Base-by-base conservation (phyloP, 129 eudicot species). In the Ambrosia artemisiifolia region DNA sequence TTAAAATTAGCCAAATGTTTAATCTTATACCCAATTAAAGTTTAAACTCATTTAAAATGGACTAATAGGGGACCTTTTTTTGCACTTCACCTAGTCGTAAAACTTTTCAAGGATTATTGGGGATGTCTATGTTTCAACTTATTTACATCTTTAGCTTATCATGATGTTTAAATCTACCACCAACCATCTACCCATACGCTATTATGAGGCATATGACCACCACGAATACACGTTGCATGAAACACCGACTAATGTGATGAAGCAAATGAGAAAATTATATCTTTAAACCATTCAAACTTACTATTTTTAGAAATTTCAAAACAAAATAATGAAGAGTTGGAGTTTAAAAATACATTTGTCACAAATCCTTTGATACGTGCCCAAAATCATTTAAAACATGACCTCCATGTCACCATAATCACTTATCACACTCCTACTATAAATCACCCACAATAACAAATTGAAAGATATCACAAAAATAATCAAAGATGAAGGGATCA, bases 401-500 rank as follows among this genome's bases (percentile, higher is more conserved):
- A 57, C 48, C 36, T n/a, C 46, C 56, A 8, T 40, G 44, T 64
- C 65, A n/a, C 34, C 56, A 65, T 65, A 53, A 47, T 61, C 71
- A 77, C 81, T 71, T 70, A 69, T 63, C 76, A 63, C 48, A 24
- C 28, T 19, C 38, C 69, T 18, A 7, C 60, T 70, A 70, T 77
- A 77, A 62, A 77, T 77, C 50, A 13, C 60, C 16, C 9, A 24
- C 47, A 56, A 46, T 43, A 42, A 47, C 16, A 12, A 44, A 65
- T 6, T 42, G 4, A 34, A 38, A 49, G 2, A 60, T 19, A 10
- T 2, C 20, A 40, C 57, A 65, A 42, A 13, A 36, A 33, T 5
- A 20, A 47, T 4, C 57, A 67, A 80, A 61, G 4, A 87, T 79
- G 87, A 87, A 79, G 57, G 77, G 80, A 63, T 47, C 64, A 51